Percentiles rank a stretch among this genome's conserved stretches.
Evolutionary conservation across 805 yeast genomes (phyloP).

Genomic region (Cyberlindnera mrakii): DNA sequence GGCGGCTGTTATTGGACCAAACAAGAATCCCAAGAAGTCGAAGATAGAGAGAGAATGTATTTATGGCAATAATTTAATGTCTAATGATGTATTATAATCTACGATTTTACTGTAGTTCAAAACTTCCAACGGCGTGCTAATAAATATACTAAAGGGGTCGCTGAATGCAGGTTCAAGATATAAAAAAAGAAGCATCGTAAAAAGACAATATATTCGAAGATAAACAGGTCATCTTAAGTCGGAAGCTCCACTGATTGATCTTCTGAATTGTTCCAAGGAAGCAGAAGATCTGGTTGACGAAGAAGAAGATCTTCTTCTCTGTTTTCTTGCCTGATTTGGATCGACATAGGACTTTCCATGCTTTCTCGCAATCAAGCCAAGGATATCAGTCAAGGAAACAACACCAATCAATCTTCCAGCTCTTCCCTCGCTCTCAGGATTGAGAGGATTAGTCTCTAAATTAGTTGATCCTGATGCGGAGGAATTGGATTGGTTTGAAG

Average conservation of each 20-base stretch:
- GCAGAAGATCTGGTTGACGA: slow-evolving; percentile 24
- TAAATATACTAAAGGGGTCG: too few relatives aligned
- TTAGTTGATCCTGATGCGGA: slow-evolving; percentile 15
- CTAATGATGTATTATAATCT: too few relatives aligned
- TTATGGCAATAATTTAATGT: too few relatives aligned
- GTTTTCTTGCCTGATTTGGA: slow-evolving; percentile 83
- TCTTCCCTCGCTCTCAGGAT: slow-evolving; percentile 40
- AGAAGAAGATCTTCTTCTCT: slow-evolving; percentile 57
- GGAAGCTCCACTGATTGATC: slow-evolving; percentile 33
- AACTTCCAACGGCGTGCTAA: too few relatives aligned
- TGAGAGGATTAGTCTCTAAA: slow-evolving; percentile 18
- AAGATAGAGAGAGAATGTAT: too few relatives aligned
- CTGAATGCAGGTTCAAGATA: too few relatives aligned
- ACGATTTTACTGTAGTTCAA: too few relatives aligned
- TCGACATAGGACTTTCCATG: slow-evolving; percentile 64
- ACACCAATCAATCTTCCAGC: slow-evolving; percentile 88
- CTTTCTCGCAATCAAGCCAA: slow-evolving; percentile 72
- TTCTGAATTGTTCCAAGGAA: slow-evolving; percentile 36
- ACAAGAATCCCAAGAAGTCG: too few relatives aligned
- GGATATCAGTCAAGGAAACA: slow-evolving; percentile 82
- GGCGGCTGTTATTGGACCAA: too few relatives aligned
- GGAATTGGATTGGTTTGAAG: slow-evolving; percentile 10
- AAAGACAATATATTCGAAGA: neutral
- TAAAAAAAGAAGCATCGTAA: neutral
- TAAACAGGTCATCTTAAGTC: slow-evolving; percentile 21